Percentiles rank a stretch among this genome's conserved stretches.
These are phyloP conservation scores for Agaricus sinodeliciosus DNA, from an alignment of 768 basidiomycete genomes.

Conservation along the genomic window DNA sequence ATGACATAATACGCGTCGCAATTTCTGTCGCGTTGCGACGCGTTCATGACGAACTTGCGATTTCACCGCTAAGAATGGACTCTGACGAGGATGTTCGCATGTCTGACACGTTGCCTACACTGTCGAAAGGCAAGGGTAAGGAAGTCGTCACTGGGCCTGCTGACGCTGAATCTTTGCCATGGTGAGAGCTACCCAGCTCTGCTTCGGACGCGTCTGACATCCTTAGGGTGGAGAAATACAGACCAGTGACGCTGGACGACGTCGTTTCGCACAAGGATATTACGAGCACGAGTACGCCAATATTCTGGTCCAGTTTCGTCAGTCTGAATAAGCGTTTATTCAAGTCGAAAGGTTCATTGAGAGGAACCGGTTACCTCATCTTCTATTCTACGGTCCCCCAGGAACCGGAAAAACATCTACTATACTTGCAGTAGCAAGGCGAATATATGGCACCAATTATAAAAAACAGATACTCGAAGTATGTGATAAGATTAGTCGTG, in stretches of 20 bases:
- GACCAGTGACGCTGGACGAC: conserved; percentile 86
- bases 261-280: conserved; percentile 98
- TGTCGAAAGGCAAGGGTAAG: conserved; percentile 70
- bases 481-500: conserved; percentile 12
- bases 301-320: not conserved
- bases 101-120: conserved; percentile 31
- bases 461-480: conserved; percentile 94
- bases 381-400: conserved; percentile 96
- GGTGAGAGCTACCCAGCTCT: conserved; percentile 40
- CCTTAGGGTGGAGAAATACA: conserved; percentile 94
- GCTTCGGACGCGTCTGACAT: conserved; percentile 8
- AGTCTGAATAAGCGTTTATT: conserved; percentile 9
- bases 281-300: conserved; percentile 77
- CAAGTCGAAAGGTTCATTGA: conserved; percentile 95
- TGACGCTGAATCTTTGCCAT: conserved; percentile 72
- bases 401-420: conserved; percentile 99
- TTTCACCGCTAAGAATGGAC: conserved; percentile 33
- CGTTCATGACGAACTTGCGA: not conserved
- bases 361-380: conserved; percentile 88
- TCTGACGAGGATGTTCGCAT: conserved; percentile 51
- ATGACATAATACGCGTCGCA: conserved; percentile 12
- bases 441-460: conserved; percentile 85
- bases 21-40: conserved; percentile 14
- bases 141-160: conserved; percentile 36
- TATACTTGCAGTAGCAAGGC: conserved; percentile 89